phyloP scores from a whole-genome alignment of 2,329 filamentous ascomycete species.

The Colletotrichum sp. region DNA sequence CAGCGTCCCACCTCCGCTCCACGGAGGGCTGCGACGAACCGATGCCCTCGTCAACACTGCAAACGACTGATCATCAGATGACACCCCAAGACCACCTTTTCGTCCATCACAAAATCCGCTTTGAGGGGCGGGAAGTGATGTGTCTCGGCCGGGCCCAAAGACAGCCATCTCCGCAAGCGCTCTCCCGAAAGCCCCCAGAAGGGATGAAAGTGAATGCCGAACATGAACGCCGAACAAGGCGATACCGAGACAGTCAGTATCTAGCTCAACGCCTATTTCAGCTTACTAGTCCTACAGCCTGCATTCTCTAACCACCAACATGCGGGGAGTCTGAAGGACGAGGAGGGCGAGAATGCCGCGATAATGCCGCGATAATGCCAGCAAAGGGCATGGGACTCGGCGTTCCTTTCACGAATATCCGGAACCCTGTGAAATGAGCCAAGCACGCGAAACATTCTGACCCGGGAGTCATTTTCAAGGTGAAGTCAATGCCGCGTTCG shows the following conservation, averaged over 20 bases:
- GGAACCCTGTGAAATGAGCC: neutral
- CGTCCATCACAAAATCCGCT: no score
- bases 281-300: neutral
- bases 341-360: neutral
- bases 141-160: no score
- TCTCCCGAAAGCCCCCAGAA: neutral
- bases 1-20: no score
- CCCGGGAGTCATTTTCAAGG: neutral
- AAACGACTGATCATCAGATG: no score
- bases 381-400: neutral
- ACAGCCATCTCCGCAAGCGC: neutral
- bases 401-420: neutral
- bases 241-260: neutral
- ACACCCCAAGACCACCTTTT: no score
- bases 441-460: neutral
- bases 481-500: neutral
- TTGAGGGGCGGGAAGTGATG: no score
- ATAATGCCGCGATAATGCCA: neutral
- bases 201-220: neutral
- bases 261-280: neutral
- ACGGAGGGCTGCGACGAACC: no score
- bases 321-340: neutral
- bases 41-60: no score
- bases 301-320: neutral
- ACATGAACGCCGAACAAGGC: neutral